Base-by-base conservation (phyloP, 2,329 filamentous ascomycete species). In the Penicillium sp. region DNA sequence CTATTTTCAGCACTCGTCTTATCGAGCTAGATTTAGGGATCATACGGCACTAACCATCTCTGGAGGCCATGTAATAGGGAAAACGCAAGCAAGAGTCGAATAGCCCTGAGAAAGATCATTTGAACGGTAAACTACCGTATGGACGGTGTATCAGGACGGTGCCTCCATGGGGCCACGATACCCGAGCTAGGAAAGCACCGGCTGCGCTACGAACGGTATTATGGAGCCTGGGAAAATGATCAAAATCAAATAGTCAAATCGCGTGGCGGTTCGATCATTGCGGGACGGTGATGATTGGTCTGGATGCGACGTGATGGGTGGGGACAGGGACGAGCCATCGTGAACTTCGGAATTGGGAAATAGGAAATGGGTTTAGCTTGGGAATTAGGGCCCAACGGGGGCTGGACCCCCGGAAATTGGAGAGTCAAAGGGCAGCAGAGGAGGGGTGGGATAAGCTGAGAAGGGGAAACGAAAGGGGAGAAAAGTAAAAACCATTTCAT, bases 161-260 rank as follows among this genome's bases (percentile, higher is more conserved):
- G 46, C 38, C 38, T 11, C 40, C 42, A 37, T 54, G 14, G n/a
- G n/a, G n/a, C 11, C 37, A n/a, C 25, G 14, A 25, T 11, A 19
- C 40, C 35, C 26, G 14, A 30, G n/a, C 51, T 55, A 53, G 57
- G 60, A 59, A 56, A 30, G 37, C 26, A 40, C 52, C 52, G 52
- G 55, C 22, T 37, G 30, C 49, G 22, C 57, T 59, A 56, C 30
- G 52, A 19, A 7, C 43, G 13, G 49, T 57, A 52, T 38, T 52
- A 14, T 4, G 25, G 22, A 33, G 30, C n/a, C 16, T 3, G 4
- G n/a, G 25, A 19, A 40, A 37, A 37, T 37, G 35, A 37, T 37
- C 14, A 37, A 26, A 30, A 30, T 30, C 45, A n/a, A 48, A 48
- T 48, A 28, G 45, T 48, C 30, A 22, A 35, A 33, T 51, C 28